phyloP scores from a whole-genome alignment of 495 filamentous ascomycete genomes.

The Bombardia bombarda region DNA sequence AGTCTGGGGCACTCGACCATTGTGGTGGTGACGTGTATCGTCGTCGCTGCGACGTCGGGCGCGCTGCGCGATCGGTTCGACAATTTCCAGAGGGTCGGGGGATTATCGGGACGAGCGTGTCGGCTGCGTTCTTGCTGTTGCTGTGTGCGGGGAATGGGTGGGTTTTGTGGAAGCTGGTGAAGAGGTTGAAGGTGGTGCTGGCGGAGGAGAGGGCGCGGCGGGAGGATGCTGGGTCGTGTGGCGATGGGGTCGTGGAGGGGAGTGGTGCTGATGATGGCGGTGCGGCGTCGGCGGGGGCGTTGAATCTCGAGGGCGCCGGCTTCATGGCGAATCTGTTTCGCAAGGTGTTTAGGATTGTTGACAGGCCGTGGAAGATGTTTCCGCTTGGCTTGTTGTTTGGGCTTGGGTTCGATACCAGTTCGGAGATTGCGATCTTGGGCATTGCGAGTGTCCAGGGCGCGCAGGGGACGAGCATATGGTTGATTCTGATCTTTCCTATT shows the following conservation, averaged over 20 bases:
- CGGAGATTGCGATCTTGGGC: constrained; percentile 85
- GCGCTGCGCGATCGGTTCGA: constrained; percentile 74
- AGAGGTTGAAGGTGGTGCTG: constrained; percentile 56
- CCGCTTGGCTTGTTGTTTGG: constrained; percentile 86
- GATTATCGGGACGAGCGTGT: constrained; percentile 80
- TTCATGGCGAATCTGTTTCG: constrained; percentile 65
- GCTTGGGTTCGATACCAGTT: constrained; percentile 91
- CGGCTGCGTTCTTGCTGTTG: constrained; percentile 71
- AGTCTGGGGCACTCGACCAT: constrained; percentile 91
- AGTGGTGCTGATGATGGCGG: constrained; percentile 4
- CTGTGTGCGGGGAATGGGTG: constrained; percentile 79
- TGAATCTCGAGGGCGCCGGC: constrained; percentile 71
- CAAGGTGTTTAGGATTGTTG: constrained; percentile 72
- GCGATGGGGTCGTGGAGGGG: background rate
- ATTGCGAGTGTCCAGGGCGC: constrained; percentile 81
- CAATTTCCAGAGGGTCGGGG: constrained; percentile 70
- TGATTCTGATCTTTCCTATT: constrained; percentile 86
- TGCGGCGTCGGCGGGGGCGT: constrained; percentile 45
- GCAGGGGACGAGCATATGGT: constrained; percentile 82
- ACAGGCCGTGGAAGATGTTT: constrained; percentile 97
- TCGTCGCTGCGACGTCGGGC: constrained; percentile 82
- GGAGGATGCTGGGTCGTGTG: constrained; percentile 3
- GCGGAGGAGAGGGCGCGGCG: constrained; percentile 2
- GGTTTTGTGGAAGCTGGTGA: constrained; percentile 69
- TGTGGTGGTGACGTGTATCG: constrained; percentile 82